Percentiles rank a stretch among this genome's conserved stretches.
Conservation (phyloP, 805 yeast species). For the Hagleromyces aurorensis region DNA sequence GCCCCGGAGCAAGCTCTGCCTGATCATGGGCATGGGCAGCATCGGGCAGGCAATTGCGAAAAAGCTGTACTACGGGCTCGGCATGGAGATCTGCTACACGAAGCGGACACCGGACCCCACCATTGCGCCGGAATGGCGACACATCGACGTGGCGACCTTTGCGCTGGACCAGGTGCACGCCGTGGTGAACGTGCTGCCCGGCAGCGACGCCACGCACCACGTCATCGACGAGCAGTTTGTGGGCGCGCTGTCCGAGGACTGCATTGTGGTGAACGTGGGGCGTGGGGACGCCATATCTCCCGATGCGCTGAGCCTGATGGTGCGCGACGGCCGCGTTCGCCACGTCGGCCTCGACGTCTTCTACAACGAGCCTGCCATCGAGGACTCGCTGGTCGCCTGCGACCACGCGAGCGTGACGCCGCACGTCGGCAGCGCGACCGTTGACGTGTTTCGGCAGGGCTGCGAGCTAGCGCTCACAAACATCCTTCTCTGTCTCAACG, state of each 20-base stretch:
- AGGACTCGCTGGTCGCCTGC: slow-evolving; percentile 10
- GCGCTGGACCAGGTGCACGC: slow-evolving; percentile 39
- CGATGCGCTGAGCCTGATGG: slow-evolving; percentile 39
- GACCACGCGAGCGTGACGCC: slow-evolving; percentile 46
- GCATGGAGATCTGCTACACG: slow-evolving; percentile 52
- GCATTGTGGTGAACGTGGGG: slow-evolving; percentile 47
- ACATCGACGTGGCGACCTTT: slow-evolving; percentile 29
- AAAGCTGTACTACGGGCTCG: slow-evolving; percentile 40
- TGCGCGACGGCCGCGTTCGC: slow-evolving; percentile 37
- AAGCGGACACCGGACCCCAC: slow-evolving; percentile 36
- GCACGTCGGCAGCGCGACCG: slow-evolving; percentile 54
- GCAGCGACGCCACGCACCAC: slow-evolving; percentile 43
- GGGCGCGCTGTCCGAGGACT: slow-evolving; percentile 28
- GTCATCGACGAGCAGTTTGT: slow-evolving; percentile 37
- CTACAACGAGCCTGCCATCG: slow-evolving; percentile 44
- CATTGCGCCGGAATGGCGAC: too few relatives aligned
- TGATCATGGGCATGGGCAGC: slow-evolving; percentile 53
- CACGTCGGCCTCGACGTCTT: slow-evolving; percentile 58
- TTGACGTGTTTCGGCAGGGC: slow-evolving; percentile 37
- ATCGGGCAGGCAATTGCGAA: slow-evolving; percentile 50
- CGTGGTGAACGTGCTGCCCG: slow-evolving; percentile 51
- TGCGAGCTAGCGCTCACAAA: slow-evolving; percentile 29
- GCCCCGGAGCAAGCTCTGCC: slow-evolving; percentile 45
- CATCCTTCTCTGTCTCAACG: too few relatives aligned
- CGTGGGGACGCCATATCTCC: slow-evolving; percentile 51